Base-by-base conservation (phyloP, 495 filamentous ascomycete species). In the Chaetomium cochliodes region DNA sequence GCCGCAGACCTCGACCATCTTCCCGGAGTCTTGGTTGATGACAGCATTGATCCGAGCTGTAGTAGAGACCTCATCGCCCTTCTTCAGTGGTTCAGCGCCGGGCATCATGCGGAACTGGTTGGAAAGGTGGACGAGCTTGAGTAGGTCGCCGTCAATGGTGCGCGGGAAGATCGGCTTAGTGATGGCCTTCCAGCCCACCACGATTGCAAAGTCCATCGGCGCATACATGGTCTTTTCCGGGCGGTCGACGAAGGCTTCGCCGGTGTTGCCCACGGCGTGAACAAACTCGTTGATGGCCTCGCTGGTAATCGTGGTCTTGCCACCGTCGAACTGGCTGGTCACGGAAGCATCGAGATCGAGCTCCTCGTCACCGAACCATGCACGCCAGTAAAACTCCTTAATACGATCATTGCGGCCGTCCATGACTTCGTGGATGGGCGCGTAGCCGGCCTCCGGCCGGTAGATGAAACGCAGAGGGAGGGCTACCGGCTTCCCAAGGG, bases 131-230 rank as follows among this genome's bases (percentile, higher is more conserved):
- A 98, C 92, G 50, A 98, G 86, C 78, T 92, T 94, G 51, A 98
- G 83, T 46, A 98, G 82, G 74, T 98, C 94, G 50, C 94, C 94
- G 68, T 98, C 93, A 65, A 98, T 96, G 64, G 85, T 89, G 62
- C 90, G 86, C 65, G 94, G 94, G 84, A 98, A 98, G 74, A 98
- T 97, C 0, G 94, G 93, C 81, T 97, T 97, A 25, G 90, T 97
- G 75, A 98, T 97, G 47, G 94, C 94, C 77, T 98, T 96, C 94
- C 94, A 98, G 65, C 94, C 94, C 20, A 96, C 92, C 28, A 98
- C 94, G 65, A 98, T 98, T 62, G 94, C 94, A 68, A 97, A 98
- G 75, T 98, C 94, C 94, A 98, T 99, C 47, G 96, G 94, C 23
- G 94, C 96, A 69, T 87, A 93, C 69, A 96, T 90, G 71, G 91